Conservation (phyloP, 805 yeast species). For the Metschnikowia rubicola region DNA sequence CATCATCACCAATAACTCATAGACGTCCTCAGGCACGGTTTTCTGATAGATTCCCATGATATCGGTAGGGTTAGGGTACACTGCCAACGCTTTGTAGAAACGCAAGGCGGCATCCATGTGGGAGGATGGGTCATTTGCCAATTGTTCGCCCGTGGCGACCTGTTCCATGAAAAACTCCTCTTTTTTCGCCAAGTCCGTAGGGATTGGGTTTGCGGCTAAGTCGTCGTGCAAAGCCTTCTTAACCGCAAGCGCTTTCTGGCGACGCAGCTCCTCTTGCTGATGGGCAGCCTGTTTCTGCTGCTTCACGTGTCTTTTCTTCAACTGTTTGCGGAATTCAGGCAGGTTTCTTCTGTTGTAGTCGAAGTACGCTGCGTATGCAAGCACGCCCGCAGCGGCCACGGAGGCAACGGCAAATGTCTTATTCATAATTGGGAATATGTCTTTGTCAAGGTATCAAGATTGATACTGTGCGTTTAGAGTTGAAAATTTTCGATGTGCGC, state of each 20-base stretch:
- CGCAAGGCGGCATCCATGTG: constrained; percentile 82
- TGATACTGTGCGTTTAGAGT: not conserved
- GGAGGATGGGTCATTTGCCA: constrained; percentile 60
- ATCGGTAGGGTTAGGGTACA: constrained; percentile 93
- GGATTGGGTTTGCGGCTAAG: constrained; percentile 69
- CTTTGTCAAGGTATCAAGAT: not conserved
- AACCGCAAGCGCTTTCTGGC: constrained; percentile 56
- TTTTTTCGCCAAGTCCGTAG: constrained; percentile 62
- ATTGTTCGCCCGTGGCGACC: constrained; percentile 82
- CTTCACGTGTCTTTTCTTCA: constrained; percentile 60
- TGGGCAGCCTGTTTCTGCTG: constrained; percentile 57
- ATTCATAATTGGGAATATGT: constrained; percentile 20
- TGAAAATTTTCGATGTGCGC: constrained; percentile 11
- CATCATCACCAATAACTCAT: constrained; percentile 83
- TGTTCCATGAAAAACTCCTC: constrained; percentile 79
- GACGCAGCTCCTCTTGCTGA: constrained; percentile 54
- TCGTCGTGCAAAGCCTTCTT: constrained; percentile 62
- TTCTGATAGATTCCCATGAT: constrained; percentile 86
- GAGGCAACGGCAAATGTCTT: constrained; percentile 33
- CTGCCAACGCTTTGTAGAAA: constrained; percentile 89
- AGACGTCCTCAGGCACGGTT: constrained; percentile 75
- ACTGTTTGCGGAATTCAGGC: constrained; percentile 72
- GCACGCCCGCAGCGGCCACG: constrained; percentile 50
- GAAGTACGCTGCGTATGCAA: constrained; percentile 82
- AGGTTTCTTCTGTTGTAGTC: constrained; percentile 88